These are phyloP conservation scores for Penicillium sp. DNA, from an alignment of 2,329 filamentous ascomycete genomes.

Conservation along the genomic window DNA sequence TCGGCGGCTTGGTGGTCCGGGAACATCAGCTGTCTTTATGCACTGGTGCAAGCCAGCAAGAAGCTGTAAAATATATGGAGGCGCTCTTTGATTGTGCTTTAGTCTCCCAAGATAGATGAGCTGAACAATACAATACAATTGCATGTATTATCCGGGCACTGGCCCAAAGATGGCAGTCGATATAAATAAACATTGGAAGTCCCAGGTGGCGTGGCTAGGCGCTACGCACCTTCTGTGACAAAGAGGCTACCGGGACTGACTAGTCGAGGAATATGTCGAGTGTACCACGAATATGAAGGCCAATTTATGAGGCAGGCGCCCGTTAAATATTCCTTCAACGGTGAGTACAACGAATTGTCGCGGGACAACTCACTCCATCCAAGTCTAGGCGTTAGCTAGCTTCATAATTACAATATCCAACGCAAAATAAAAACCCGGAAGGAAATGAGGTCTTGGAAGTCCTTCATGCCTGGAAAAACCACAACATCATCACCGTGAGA, in stretches of 20 bases:
- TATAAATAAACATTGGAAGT: not conserved
- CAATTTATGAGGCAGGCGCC: not conserved
- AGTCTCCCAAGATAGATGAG: not conserved
- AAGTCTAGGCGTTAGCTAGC: not conserved
- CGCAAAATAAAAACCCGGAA: not conserved
- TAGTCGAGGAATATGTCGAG: not conserved
- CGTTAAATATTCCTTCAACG: not conserved
- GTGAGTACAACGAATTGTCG: not conserved
- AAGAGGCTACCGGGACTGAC: not conserved
- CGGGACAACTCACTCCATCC: not conserved
- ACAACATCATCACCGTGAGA: not conserved
- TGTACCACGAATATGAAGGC: not conserved
- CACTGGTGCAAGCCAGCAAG: conserved; percentile 38
- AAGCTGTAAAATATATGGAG: conserved; percentile 16
- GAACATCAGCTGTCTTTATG: conserved; percentile 40
- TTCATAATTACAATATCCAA: not conserved
- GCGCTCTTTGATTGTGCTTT: not conserved
- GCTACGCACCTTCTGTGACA: not conserved
- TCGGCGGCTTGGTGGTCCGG: conserved; percentile 41
- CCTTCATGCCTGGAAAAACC: not conserved
- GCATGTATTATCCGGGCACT: not conserved
- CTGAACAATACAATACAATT: not conserved
- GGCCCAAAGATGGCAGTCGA: not conserved
- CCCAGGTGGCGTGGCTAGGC: not conserved
- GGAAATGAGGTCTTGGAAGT: not conserved